Conservation (phyloP, 2,329 filamentous ascomycete genomes). For the Arthroderma sp. region DNA sequence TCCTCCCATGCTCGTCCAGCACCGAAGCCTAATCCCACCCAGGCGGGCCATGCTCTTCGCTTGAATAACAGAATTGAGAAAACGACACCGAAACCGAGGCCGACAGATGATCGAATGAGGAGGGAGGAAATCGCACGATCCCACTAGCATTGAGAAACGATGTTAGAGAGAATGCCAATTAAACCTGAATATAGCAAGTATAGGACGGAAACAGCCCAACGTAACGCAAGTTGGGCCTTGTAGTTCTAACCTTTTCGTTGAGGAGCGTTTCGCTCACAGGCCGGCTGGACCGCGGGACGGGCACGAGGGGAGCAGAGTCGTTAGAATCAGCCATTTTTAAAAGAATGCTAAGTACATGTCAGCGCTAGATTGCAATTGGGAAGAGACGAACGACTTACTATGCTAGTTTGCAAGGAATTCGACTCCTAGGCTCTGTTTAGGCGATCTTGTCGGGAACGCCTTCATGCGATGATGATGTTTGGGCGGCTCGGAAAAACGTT, state of each 20-base stretch:
- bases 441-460: no score
- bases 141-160: constrained; percentile 52
- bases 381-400: constrained; percentile 2
- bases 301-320: constrained; percentile 45
- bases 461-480: no score
- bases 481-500: no score
- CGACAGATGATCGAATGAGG: constrained; percentile 90
- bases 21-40: constrained; percentile 85
- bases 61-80: constrained; percentile 98
- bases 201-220: no score
- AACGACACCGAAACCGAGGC: constrained; percentile 92
- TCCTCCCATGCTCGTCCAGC: constrained; percentile 96
- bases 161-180: background rate
- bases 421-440: background rate
- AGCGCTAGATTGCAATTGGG: constrained; percentile 10
- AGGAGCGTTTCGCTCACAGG: constrained; percentile 95
- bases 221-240: no score
- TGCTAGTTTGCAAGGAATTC: constrained; percentile 11
- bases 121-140: constrained; percentile 96
- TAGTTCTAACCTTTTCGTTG: constrained; percentile 74
- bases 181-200: no score
- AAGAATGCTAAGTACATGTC: constrained; percentile 10
- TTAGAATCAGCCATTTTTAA: constrained; percentile 43
- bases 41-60: constrained; percentile 95
- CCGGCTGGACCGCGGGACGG: constrained; percentile 55